A percentile compares a stretch with the other conserved stretches of the same genome.
Evolutionary conservation across 2,329 filamentous ascomycete genomes (phyloP).

Genomic region (Bipolaris cookei): DNA sequence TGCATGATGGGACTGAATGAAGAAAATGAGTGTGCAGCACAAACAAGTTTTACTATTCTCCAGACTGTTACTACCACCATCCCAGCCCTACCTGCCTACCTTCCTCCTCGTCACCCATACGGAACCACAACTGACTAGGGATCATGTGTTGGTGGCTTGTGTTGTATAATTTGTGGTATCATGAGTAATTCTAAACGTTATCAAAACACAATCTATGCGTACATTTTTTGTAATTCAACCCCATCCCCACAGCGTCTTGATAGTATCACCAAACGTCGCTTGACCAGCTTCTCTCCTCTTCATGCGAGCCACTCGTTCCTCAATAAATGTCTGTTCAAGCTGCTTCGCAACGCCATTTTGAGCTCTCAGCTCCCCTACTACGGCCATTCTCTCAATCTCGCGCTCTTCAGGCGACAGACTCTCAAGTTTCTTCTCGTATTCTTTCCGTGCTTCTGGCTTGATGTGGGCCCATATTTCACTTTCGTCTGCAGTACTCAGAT

Average conservation of each 20-base stretch:
- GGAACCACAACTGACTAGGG: no score
- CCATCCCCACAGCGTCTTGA: slow-evolving; percentile 49
- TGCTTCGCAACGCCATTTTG: slow-evolving; percentile 40
- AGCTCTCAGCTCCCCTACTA: slow-evolving; percentile 45
- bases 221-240: slow-evolving; percentile 24
- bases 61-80: no score
- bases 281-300: slow-evolving; percentile 46
- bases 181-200: slow-evolving; percentile 14
- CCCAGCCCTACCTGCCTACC: no score
- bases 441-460: slow-evolving; percentile 37
- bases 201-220: slow-evolving; percentile 6
- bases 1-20: no score
- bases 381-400: slow-evolving; percentile 44
- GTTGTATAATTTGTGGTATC: neutral
- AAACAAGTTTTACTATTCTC: no score
- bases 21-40: no score
- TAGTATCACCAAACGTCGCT: slow-evolving; percentile 47
- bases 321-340: slow-evolving; percentile 42
- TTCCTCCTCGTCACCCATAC: no score
- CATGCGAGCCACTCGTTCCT: slow-evolving; percentile 45
- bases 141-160: neutral
- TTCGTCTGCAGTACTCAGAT: slow-evolving; percentile 15
- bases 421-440: slow-evolving; percentile 44
- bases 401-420: slow-evolving; percentile 38
- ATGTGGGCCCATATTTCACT: slow-evolving; percentile 41